phyloP scores from a whole-genome alignment of 495 filamentous ascomycete species.

The Stereocaulon alpinum region DNA sequence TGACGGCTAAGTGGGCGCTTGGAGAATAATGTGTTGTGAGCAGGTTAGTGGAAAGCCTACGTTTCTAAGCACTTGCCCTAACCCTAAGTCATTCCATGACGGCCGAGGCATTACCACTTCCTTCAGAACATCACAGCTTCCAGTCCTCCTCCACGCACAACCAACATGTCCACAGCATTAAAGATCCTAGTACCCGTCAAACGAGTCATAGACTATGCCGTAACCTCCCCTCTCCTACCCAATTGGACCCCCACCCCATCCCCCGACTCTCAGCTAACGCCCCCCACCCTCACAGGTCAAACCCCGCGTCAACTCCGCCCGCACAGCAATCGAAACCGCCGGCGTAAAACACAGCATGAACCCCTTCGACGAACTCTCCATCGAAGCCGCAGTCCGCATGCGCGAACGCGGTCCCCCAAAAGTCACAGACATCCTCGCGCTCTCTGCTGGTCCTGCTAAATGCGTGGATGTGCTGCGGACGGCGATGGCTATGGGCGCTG shows the following conservation, averaged over 20 bases:
- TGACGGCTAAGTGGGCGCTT: too few relatives aligned
- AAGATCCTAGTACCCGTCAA: conserved; percentile 94
- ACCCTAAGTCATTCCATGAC: too few relatives aligned
- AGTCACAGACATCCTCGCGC: conserved; percentile 82
- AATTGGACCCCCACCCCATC: background rate
- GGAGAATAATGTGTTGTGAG: too few relatives aligned
- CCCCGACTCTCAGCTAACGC: background rate
- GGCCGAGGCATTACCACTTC: conserved; percentile 6
- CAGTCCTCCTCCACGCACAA: background rate
- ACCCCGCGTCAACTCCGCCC: conserved; percentile 91
- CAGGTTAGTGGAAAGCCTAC: too few relatives aligned
- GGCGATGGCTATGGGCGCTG: conserved; percentile 97
- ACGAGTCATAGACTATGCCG: conserved; percentile 98
- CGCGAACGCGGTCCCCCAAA: conserved; percentile 60
- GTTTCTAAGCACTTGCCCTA: too few relatives aligned
- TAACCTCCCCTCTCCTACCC: conserved; percentile 33
- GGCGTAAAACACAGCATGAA: conserved; percentile 97
- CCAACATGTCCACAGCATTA: conserved; percentile 60
- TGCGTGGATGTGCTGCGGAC: conserved; percentile 78
- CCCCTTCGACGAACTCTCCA: conserved; percentile 95
- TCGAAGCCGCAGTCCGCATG: conserved; percentile 90
- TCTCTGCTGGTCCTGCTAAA: conserved; percentile 82
- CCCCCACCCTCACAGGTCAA: conserved; percentile 56
- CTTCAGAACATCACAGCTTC: background rate
- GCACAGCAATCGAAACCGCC: conserved; percentile 82